Evolutionary conservation across 495 filamentous ascomycete species (phyloP).

Genomic region (Penicillium manginii): DNA sequence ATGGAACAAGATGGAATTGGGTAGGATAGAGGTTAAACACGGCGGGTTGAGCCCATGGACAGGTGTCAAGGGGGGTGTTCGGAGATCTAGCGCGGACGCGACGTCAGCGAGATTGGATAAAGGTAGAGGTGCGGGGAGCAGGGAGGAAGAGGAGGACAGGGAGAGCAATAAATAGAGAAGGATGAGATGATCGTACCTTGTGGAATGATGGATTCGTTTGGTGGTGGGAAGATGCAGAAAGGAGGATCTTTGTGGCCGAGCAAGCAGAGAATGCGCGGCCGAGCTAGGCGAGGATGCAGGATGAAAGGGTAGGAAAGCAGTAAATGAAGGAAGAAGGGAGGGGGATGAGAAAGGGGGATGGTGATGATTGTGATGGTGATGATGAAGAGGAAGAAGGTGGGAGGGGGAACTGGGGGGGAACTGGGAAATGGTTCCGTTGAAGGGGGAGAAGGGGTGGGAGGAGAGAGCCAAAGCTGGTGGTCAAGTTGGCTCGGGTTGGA

Average conservation of each 20-base stretch:
- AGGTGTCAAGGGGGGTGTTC: constrained; percentile 30
- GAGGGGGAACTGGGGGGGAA: constrained; percentile 14
- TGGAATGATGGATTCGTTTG: constrained; percentile 32
- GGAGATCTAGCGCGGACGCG: constrained; percentile 32
- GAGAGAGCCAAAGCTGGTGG: not conserved
- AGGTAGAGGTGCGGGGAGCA: constrained; percentile 12
- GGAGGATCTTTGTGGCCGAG: constrained; percentile 32
- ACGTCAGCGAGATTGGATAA: constrained; percentile 25
- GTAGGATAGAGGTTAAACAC: constrained; percentile 12
- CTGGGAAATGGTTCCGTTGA: constrained; percentile 11
- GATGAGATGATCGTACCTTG: constrained; percentile 26
- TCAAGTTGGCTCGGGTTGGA: too few species aligned
- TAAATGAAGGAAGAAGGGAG: constrained; percentile 7
- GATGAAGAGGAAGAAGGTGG: not conserved
- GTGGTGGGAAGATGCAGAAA: constrained; percentile 38
- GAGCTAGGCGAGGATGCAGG: constrained; percentile 33
- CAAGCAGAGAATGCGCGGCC: constrained; percentile 39
- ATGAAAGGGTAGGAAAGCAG: constrained; percentile 14
- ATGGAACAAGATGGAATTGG: constrained; percentile 26
- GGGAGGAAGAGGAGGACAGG: not conserved
- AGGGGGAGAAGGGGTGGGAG: constrained; percentile 14
- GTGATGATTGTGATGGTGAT: not conserved
- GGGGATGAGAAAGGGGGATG: constrained; percentile 3
- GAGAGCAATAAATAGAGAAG: constrained; percentile 12
- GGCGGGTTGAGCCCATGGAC: constrained; percentile 20